Evolutionary conservation across 75 land plant species (phyloP).

Genomic region (Gnetum montanum): DNA sequence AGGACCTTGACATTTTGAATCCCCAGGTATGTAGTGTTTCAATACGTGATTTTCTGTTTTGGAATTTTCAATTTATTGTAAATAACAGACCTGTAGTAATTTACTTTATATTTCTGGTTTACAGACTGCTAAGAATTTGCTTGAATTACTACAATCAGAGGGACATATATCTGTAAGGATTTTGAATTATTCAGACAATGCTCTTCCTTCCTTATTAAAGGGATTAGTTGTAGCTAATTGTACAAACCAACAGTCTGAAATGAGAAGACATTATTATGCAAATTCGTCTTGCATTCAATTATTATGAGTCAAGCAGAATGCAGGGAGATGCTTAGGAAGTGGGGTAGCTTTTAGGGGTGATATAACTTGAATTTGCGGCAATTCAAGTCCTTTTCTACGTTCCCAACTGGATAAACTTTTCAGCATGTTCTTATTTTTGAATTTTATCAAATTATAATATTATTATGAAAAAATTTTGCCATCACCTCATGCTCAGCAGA

Average conservation of each 20-base stretch:
- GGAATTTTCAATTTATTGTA: not conserved
- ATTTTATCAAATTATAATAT: no score
- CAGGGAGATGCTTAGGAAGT: no score
- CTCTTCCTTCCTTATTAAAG: constrained; percentile 41
- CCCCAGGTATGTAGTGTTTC: constrained; percentile 53
- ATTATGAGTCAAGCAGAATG: no score
- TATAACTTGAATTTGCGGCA: no score
- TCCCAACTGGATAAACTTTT: no score
- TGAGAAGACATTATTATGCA: constrained; percentile 58
- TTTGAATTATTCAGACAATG: constrained; percentile 23
- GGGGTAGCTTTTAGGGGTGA: no score
- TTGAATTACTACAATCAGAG: constrained; percentile 59
- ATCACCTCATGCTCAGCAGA: no score
- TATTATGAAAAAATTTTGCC: no score
- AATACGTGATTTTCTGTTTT: not conserved
- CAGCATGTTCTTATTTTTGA: no score
- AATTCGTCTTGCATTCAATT: constrained; percentile 45
- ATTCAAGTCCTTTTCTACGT: no score
- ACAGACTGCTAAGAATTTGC: constrained; percentile 67
- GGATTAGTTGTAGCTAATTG: constrained; percentile 18
- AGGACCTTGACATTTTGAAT: constrained; percentile 49
- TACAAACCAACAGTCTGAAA: constrained; percentile 11
- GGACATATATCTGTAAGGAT: constrained; percentile 48
- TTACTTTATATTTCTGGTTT: not conserved
- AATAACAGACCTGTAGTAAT: not conserved